Evolutionary conservation across 202 grass and related monocot species (phyloP), one percentile per base, ranked within the genome.

Genomic region (Sporobolus alterniflorus): DNA sequence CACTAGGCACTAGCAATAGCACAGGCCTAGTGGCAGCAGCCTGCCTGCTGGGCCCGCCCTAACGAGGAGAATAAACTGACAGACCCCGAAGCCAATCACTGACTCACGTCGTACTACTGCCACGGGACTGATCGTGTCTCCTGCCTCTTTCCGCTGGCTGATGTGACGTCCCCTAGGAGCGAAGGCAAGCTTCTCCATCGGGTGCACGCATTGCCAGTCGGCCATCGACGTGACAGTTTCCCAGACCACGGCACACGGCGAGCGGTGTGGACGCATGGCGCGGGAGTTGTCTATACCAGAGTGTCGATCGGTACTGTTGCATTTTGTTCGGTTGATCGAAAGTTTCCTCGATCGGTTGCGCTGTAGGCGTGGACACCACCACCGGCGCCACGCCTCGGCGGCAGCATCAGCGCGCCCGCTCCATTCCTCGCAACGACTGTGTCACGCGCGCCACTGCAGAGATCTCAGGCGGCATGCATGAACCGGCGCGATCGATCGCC

Each of bases 121-220:
- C 9, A 28, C 1, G 3, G 1, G 16, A 51, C 48, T 51, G 48
- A 16, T 51, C 33, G 42, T 7, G 3, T 34, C 43, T 54, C 10
- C 25, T 39, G 73, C 47, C 56, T 59, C 3, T 47, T 17, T 72
- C 60, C 60, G n/a, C 59, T 39, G 7, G 69, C 29, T 1, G 87
- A 84, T 47, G 82, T 42, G 76, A 84, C 21, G 16, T 7, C 70
- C 43, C 62, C 81, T 70, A 54, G 80, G 54, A 12, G 33, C 48
- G 52, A 52, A 44, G 75, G 52, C 41, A 47, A 70, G 62, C 68
- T 31, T 78, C 62, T 33, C 21, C n/a, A n/a, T n/a, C n/a, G n/a
- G 20, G 46, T 17, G 63, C 76, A 79, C 76, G 76, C 76, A 41
- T 40, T 0, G 46, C 34, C 72, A 74, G 51, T 14, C 11, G 47